Evolutionary conservation across 1,284 basidiomycete species (phyloP).

Genomic region (Trametes versicolor): DNA sequence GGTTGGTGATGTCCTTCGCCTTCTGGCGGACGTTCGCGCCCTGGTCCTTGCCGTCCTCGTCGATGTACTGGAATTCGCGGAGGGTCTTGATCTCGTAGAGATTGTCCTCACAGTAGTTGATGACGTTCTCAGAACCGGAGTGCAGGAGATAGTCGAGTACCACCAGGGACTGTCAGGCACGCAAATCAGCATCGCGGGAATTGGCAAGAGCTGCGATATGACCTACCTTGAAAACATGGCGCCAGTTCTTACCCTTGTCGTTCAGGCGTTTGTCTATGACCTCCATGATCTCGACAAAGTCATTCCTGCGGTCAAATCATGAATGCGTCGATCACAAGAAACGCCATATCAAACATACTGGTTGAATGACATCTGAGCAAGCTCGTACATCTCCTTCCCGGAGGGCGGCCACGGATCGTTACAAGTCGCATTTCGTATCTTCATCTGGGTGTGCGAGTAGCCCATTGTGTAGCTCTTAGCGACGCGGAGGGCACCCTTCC

Average conservation of each 20-base stretch:
- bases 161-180: slow-evolving; percentile 79
- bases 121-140: slow-evolving; percentile 95
- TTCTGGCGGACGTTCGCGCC: slow-evolving; percentile 98
- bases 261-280: slow-evolving; percentile 98
- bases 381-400: slow-evolving; percentile 97
- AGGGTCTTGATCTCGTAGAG: slow-evolving; percentile 98
- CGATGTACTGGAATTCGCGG: slow-evolving; percentile 97
- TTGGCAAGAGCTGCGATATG: slow-evolving; percentile 26
- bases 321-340: background rate
- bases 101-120: slow-evolving; percentile 97
- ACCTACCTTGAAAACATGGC: slow-evolving; percentile 99
- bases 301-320: slow-evolving; percentile 63
- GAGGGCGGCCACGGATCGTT: slow-evolving; percentile 98
- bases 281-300: slow-evolving; percentile 99
- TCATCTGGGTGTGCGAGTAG: slow-evolving; percentile 91
- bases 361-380: slow-evolving; percentile 95
- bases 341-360: slow-evolving; percentile 66
- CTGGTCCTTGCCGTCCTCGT: slow-evolving; percentile 94
- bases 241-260: slow-evolving; percentile 99
- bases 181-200: background rate
- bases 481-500: slow-evolving; percentile 79
- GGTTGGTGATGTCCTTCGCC: slow-evolving; percentile 96
- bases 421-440: slow-evolving; percentile 95
- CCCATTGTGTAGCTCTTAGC: slow-evolving; percentile 95
- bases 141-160: slow-evolving; percentile 96